These are phyloP conservation scores for Cochlearia excelsa DNA, from an alignment of 345 rosid genomes.

Conservation along the genomic window DNA sequence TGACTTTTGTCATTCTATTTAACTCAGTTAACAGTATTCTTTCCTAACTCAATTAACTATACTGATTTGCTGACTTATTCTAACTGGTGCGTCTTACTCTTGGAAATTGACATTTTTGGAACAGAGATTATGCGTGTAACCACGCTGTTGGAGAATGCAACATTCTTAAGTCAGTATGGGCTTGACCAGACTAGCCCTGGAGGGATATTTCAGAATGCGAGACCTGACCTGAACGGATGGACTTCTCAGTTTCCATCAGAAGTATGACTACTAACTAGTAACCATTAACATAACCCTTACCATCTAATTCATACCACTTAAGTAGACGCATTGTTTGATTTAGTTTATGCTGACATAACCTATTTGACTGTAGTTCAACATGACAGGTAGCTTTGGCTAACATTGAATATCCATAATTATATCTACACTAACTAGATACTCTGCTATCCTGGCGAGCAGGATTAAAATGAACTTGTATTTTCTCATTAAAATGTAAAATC, in stretches of 20 bases:
- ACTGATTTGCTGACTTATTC: slow-evolving; percentile 71
- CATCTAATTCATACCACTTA: slow-evolving; percentile 57
- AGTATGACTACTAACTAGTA: slow-evolving; percentile 98
- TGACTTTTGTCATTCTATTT: slow-evolving; percentile 39
- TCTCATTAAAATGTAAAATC: too few species aligned
- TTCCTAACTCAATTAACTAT: slow-evolving; percentile 49
- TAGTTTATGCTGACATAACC: slow-evolving; percentile 50
- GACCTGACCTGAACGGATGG: slow-evolving; percentile 89
- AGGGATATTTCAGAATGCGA: slow-evolving; percentile 92
- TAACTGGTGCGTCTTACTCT: slow-evolving; percentile 93
- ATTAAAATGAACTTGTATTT: background rate
- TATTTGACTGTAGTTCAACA: slow-evolving; percentile 34
- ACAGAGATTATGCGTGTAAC: slow-evolving; percentile 99
- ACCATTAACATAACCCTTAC: slow-evolving; percentile 91
- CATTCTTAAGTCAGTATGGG: slow-evolving; percentile 96
- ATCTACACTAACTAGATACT: slow-evolving; percentile 26
- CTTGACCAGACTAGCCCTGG: slow-evolving; percentile 94
- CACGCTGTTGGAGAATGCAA: slow-evolving; percentile 97
- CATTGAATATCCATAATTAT: slow-evolving; percentile 19
- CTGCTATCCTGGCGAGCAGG: background rate
- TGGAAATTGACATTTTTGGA: slow-evolving; percentile 96
- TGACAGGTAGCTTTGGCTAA: slow-evolving; percentile 54
- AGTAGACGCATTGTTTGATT: slow-evolving; percentile 51
- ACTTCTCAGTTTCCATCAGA: slow-evolving; percentile 95
- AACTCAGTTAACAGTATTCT: slow-evolving; percentile 53